phyloP scores from a whole-genome alignment of 164 flowering plant species.

The Tetrastigma voinierianum region DNA sequence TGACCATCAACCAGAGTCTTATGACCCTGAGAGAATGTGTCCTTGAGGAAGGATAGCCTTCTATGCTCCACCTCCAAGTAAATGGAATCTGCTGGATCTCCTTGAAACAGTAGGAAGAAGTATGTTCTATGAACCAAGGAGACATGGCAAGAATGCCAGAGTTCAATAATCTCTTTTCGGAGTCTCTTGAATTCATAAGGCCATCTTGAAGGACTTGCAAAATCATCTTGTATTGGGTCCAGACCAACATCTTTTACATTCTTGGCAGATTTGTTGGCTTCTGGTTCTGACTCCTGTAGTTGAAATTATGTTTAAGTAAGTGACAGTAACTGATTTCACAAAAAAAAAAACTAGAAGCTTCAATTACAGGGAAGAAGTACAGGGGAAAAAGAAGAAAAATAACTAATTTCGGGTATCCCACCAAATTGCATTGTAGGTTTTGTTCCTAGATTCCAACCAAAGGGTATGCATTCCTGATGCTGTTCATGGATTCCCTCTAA shows the following conservation, averaged over 20 bases:
- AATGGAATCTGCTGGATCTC: constrained; percentile 59
- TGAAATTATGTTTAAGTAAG: background rate
- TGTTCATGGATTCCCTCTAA: too few species aligned
- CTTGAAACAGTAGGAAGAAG: constrained; percentile 45
- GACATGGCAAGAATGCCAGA: constrained; percentile 48
- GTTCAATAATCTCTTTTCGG: constrained; percentile 59
- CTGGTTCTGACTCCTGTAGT: constrained; percentile 18
- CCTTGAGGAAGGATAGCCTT: constrained; percentile 67
- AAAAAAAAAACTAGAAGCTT: background rate
- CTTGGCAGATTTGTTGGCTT: constrained; percentile 6
- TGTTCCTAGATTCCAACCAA: too few species aligned
- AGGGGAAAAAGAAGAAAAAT: background rate
- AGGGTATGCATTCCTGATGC: too few species aligned
- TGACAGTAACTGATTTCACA: background rate
- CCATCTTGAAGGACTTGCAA: constrained; percentile 41
- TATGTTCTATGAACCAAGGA: constrained; percentile 53
- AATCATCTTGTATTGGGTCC: constrained; percentile 31
- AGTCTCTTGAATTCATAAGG: constrained; percentile 53
- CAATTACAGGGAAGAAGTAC: background rate
- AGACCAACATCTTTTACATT: constrained; percentile 27
- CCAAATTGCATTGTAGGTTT: too few species aligned
- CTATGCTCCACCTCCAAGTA: constrained; percentile 92
- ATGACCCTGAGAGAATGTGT: constrained; percentile 43
- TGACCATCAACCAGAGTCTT: constrained; percentile 22
- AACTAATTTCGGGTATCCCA: background rate